A percentile compares a stretch with the other conserved stretches of the same genome.
phyloP scores from a whole-genome alignment of 768 basidiomycete species.

The Pulveroboletus sp. region DNA sequence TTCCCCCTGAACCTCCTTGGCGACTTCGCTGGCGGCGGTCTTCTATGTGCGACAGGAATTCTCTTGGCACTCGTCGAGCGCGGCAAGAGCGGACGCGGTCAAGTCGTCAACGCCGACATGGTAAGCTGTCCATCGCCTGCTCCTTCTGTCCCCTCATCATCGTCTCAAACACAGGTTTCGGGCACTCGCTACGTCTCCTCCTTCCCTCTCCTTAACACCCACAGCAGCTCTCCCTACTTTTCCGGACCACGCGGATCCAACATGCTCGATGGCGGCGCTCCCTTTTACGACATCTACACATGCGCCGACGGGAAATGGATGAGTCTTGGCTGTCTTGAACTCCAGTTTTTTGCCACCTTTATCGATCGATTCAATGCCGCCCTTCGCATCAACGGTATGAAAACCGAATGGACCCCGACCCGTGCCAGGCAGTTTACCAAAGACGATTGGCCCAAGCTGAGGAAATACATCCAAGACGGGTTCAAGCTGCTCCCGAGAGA shows the following conservation, averaged over 20 bases:
- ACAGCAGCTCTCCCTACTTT: conserved; percentile 34
- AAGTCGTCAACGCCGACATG: conserved; percentile 76
- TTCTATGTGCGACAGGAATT: conserved; percentile 67
- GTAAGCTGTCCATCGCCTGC: conserved; percentile 31
- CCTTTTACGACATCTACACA: conserved; percentile 70
- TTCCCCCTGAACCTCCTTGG: conserved; percentile 76
- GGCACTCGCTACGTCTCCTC: conserved; percentile 74
- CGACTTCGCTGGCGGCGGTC: conserved; percentile 80
- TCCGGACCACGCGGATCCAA: conserved; percentile 49
- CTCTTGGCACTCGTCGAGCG: conserved; percentile 72
- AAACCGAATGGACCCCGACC: conserved; percentile 53
- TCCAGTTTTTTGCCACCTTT: conserved; percentile 64
- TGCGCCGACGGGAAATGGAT: conserved; percentile 73
- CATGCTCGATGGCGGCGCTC: conserved; percentile 69
- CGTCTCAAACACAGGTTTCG: conserved; percentile 52
- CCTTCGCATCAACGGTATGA: conserved; percentile 38
- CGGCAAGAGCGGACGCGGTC: conserved; percentile 58
- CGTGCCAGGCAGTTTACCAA: conserved; percentile 40
- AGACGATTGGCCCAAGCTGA: conserved; percentile 53
- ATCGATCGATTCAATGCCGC: conserved; percentile 49
- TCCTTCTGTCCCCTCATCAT: neutral
- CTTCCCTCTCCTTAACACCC: conserved; percentile 55
- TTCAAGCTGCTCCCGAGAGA: conserved; percentile 59
- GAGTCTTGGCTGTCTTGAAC: conserved; percentile 72
- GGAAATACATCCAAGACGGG: conserved; percentile 55